A percentile compares a stretch with the other conserved stretches of the same genome.
Evolutionary conservation across 805 yeast species (phyloP).

Genomic region (Wickerhamiella australiensis): DNA sequence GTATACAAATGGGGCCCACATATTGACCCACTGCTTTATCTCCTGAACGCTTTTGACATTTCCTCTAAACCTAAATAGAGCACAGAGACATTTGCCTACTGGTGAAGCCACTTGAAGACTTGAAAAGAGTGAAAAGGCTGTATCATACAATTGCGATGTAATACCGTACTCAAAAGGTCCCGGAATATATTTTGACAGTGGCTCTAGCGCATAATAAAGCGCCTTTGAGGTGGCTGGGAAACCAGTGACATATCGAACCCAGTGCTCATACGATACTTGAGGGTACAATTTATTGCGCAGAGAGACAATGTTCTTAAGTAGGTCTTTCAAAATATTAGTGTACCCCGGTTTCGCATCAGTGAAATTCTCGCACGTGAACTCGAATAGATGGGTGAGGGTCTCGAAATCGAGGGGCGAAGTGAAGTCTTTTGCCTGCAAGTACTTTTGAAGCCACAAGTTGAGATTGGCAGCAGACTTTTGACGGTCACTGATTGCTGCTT

Average conservation of each 20-base stretch:
- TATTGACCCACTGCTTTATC: slow-evolving; percentile 7
- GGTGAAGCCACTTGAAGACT: slow-evolving; percentile 14
- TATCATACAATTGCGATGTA: not conserved
- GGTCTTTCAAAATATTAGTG: slow-evolving; percentile 9
- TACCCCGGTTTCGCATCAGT: slow-evolving; percentile 13
- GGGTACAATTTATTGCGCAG: slow-evolving; percentile 5
- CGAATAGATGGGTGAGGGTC: slow-evolving; percentile 1
- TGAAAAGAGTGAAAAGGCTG: slow-evolving; percentile 8
- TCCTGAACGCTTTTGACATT: not conserved
- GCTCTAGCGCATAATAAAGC: slow-evolving; percentile 12
- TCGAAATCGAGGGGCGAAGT: not conserved
- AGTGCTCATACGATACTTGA: slow-evolving; percentile 5
- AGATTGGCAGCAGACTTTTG: not conserved
- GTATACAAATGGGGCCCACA: slow-evolving; percentile 12
- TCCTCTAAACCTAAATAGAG: slow-evolving; percentile 8
- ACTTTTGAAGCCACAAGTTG: slow-evolving; percentile 4
- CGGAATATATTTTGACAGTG: slow-evolving; percentile 12
- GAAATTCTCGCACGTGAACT: slow-evolving; percentile 12
- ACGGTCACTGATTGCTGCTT: not conserved
- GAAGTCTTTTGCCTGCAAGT: slow-evolving; percentile 6
- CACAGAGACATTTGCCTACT: slow-evolving; percentile 13
- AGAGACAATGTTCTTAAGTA: slow-evolving; percentile 7
- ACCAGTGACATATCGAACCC: slow-evolving; percentile 11
- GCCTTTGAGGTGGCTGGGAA: slow-evolving; percentile 15
- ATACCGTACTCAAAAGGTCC: slow-evolving; percentile 12